Evolutionary conservation across 2,329 filamentous ascomycete species (phyloP).

Genomic region (Tolypocladium nubicola): DNA sequence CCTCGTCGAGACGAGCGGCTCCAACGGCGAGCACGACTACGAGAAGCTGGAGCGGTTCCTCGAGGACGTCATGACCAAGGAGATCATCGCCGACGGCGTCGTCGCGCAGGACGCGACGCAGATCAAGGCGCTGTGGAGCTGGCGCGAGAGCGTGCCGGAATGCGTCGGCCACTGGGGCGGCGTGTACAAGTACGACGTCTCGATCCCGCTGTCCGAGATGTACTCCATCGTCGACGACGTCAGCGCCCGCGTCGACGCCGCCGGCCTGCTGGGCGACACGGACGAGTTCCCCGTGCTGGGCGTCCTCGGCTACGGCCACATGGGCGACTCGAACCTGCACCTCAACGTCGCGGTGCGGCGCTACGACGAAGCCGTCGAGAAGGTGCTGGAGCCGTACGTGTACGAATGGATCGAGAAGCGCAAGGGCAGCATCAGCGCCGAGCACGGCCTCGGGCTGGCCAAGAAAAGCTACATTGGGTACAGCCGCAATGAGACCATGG

Average conservation of each 20-base stretch:
- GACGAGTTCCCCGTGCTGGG: conserved; percentile 70
- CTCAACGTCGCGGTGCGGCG: conserved; percentile 76
- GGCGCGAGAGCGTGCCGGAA: conserved; percentile 89
- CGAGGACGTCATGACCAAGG: conserved; percentile 81
- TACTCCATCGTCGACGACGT: conserved; percentile 86
- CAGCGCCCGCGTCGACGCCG: conserved; percentile 57
- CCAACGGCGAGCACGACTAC: conserved; percentile 84
- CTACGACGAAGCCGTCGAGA: conserved; percentile 82
- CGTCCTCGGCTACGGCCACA: conserved; percentile 95
- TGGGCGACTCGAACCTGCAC: conserved; percentile 95
- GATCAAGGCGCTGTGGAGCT: conserved; percentile 73
- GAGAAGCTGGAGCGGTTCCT: conserved; percentile 86
- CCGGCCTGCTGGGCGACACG: conserved; percentile 67
- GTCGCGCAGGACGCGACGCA: conserved; percentile 92
- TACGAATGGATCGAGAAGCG: conserved; percentile 93
- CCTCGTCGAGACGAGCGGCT: conserved; percentile 90
- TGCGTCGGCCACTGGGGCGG: conserved; percentile 82
- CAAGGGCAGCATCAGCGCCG: conserved; percentile 89
- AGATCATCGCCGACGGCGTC: conserved; percentile 81
- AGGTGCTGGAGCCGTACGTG: conserved; percentile 83
- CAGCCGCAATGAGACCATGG: conserved; percentile 77
- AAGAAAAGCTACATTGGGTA: conserved; percentile 97
- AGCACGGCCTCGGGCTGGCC: conserved; percentile 86
- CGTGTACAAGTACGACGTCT: conserved; percentile 97
- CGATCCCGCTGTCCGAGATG: conserved; percentile 78